A percentile compares a stretch with the other conserved stretches of the same genome.
These are phyloP conservation scores for Rhododendron griersonianum DNA, from an alignment of 148 eudicot genomes.

Conservation along the genomic window DNA sequence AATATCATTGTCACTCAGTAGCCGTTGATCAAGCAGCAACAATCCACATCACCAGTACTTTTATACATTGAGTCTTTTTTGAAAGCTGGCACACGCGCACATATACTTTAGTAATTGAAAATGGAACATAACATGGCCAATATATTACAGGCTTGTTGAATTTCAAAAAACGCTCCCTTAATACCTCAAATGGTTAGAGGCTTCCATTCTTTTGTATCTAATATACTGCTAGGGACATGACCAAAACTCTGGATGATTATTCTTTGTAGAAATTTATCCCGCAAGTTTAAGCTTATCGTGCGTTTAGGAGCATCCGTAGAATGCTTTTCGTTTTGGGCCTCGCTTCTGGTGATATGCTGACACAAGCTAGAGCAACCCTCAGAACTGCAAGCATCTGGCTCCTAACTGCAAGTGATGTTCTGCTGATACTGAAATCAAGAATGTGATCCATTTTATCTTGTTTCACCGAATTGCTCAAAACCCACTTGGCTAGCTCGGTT, in stretches of 20 bases:
- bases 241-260: background rate
- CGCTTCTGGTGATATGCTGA: conserved; percentile 57
- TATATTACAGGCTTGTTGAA: background rate
- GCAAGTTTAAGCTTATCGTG: conserved; percentile 23
- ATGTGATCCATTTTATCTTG: conserved; percentile 57
- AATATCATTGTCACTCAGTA: background rate
- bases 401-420: conserved; percentile 50
- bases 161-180: background rate
- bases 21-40: background rate
- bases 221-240: background rate
- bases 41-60: background rate
- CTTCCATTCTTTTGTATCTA: background rate
- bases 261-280: background rate
- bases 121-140: background rate
- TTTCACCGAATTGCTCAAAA: conserved; percentile 46
- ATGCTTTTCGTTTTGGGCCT: conserved; percentile 82
- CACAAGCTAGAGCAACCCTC: conserved; percentile 73
- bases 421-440: conserved; percentile 57
- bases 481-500: conserved; percentile 73
- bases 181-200: background rate
- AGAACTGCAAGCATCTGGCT: conserved; percentile 80
- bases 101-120: background rate
- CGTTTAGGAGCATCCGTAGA: conserved; percentile 70
- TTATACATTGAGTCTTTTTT: background rate
- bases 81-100: background rate